Evolutionary conservation across 1,284 basidiomycete species (phyloP).

Genomic region (Sphaerobolus stellatus): DNA sequence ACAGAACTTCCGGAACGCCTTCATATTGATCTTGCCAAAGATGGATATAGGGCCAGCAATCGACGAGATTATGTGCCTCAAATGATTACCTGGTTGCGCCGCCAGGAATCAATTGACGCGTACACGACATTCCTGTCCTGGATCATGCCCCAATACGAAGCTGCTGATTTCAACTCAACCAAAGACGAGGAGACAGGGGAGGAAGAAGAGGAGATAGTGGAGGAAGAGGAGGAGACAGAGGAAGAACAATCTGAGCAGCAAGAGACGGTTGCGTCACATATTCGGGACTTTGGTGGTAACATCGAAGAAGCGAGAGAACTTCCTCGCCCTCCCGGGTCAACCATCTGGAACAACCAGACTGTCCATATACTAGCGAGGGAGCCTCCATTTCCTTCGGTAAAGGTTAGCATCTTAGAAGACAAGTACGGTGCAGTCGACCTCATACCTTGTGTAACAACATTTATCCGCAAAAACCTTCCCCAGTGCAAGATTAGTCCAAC

Average conservation of each 20-base stretch:
- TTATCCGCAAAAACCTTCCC: not conserved
- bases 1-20: constrained; percentile 32
- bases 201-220: constrained; percentile 15
- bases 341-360: not conserved
- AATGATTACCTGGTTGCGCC: constrained; percentile 35
- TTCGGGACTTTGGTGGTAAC: too few relatives aligned
- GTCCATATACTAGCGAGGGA: not conserved
- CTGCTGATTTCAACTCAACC: constrained; percentile 11
- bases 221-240: constrained; percentile 18
- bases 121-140: constrained; percentile 10
- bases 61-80: constrained; percentile 32
- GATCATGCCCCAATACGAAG: too few relatives aligned
- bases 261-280: too few relatives aligned
- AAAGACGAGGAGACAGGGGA: constrained; percentile 7
- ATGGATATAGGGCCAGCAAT: constrained; percentile 34
- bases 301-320: too few relatives aligned
- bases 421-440: not conserved
- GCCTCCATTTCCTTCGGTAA: not conserved
- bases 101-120: constrained; percentile 8
- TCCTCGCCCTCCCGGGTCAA: constrained; percentile 5
- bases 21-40: constrained; percentile 34
- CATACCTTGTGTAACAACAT: not conserved
- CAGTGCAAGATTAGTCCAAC: too few relatives aligned
- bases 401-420: not conserved
- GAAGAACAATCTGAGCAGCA: too few relatives aligned